phyloP scores from a whole-genome alignment of 2,329 filamentous ascomycete species.

The Cercospora berteroae region DNA sequence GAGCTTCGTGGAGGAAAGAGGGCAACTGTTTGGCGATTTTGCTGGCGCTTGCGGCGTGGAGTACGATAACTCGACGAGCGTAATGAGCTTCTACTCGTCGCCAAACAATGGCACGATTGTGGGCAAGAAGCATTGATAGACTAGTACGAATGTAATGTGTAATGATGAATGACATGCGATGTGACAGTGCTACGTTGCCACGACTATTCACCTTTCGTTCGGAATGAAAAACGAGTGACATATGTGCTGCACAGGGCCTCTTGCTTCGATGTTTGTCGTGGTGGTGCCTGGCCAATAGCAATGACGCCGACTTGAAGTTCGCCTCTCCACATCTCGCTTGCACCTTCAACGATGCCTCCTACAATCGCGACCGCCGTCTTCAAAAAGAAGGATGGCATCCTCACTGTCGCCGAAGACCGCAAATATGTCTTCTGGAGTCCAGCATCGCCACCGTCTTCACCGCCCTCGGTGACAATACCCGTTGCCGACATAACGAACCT shows the following conservation, averaged over 20 bases:
- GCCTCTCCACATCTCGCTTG: conserved; percentile 8
- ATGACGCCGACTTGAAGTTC: conserved; percentile 9
- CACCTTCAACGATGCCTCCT: conserved; percentile 30
- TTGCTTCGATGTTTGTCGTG: not conserved
- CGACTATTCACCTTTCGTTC: not conserved
- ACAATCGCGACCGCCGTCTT: conserved; percentile 67
- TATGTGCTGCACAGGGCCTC: not conserved
- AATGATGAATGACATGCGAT: conserved; percentile 13
- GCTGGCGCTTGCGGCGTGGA: conserved; percentile 44
- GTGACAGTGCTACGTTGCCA: not conserved
- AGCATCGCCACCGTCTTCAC: conserved; percentile 57
- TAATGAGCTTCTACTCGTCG: conserved; percentile 32
- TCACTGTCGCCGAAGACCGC: conserved; percentile 72
- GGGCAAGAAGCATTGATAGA: conserved; percentile 21
- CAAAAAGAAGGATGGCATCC: conserved; percentile 92
- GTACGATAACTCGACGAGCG: conserved; percentile 46
- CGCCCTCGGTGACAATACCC: conserved; percentile 65
- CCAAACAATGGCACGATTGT: conserved; percentile 26
- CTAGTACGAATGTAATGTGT: not conserved
- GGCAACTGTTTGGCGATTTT: conserved; percentile 46
- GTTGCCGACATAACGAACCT: conserved; percentile 83
- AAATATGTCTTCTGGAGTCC: conserved; percentile 80
- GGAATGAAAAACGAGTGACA: not conserved
- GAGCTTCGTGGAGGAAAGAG: conserved; percentile 45
- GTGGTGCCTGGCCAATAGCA: conserved; percentile 1